Evolutionary conservation across 2,329 filamentous ascomycete species (phyloP).

Genomic region (Akanthomyces uredinophilus): DNA sequence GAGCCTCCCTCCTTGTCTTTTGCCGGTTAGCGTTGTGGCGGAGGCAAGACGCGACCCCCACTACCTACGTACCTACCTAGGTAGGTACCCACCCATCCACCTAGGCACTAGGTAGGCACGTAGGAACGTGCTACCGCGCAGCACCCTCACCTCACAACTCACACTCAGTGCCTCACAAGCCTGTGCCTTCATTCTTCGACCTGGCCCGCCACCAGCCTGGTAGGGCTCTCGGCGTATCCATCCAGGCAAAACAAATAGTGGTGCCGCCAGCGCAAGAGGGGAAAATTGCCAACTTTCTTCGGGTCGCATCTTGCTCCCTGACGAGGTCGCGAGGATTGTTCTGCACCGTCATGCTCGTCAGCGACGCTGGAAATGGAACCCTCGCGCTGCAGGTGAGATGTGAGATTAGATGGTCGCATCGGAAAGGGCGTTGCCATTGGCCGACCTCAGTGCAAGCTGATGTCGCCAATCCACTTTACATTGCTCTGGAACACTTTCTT

Average conservation of each 20-base stretch:
- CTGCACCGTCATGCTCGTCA: background rate
- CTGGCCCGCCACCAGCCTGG: background rate
- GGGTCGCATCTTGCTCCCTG: background rate
- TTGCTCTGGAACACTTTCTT: background rate
- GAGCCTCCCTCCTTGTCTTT: too few relatives aligned
- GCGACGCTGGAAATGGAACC: background rate
- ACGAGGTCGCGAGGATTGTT: background rate
- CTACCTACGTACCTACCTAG: too few relatives aligned
- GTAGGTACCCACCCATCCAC: too few relatives aligned
- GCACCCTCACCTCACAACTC: too few relatives aligned
- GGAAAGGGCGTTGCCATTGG: background rate
- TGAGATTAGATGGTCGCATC: background rate
- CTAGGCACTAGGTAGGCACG: too few relatives aligned
- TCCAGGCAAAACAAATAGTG: background rate
- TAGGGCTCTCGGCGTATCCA: background rate
- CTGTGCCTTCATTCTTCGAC: background rate
- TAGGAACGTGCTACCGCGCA: too few relatives aligned
- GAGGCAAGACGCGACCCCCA: background rate
- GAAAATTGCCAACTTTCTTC: background rate
- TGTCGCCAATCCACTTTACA: background rate
- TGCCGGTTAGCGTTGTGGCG: background rate
- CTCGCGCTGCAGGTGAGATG: constrained; percentile 7
- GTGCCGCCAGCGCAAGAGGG: background rate
- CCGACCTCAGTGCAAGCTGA: background rate
- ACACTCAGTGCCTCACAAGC: too few relatives aligned